Conservation (phyloP, 257 asterid species). For the Ligustrum vulgare region DNA sequence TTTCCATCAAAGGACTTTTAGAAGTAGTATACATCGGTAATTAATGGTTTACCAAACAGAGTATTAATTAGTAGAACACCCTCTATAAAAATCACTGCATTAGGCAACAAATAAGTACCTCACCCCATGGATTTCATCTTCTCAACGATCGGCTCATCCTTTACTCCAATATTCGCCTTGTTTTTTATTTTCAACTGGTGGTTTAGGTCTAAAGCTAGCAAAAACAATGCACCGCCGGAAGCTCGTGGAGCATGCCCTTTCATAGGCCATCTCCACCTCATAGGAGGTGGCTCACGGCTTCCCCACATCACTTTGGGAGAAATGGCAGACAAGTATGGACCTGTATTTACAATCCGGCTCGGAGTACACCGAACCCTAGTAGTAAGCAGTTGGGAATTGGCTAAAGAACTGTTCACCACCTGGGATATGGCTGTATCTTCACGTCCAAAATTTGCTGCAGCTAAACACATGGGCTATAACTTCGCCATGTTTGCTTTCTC, state of each 20-base stretch:
- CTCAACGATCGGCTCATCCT: background rate
- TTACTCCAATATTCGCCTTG: background rate
- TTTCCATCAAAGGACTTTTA: no score
- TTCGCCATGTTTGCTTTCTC: constrained; percentile 28
- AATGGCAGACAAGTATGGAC: constrained; percentile 38
- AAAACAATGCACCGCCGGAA: constrained; percentile 9
- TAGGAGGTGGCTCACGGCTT: constrained; percentile 24
- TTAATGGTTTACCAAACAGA: no score
- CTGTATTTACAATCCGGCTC: constrained; percentile 28
- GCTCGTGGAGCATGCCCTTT: constrained; percentile 35
- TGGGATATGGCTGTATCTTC: constrained; percentile 15
- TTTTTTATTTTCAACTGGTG: background rate
- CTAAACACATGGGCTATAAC: constrained; percentile 25
- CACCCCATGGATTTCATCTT: constrained; percentile 13
- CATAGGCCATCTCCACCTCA: constrained; percentile 41
- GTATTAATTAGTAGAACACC: background rate
- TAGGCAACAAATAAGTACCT: background rate
- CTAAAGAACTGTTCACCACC: constrained; percentile 32
- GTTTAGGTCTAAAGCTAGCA: background rate
- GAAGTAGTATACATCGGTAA: no score
- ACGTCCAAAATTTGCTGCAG: constrained; percentile 24
- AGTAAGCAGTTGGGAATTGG: constrained; percentile 26
- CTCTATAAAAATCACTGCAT: background rate
- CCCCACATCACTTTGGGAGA: constrained; percentile 23
- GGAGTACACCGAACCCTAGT: constrained; percentile 25